These are phyloP conservation scores for Macrolepiota albuminosa DNA, from an alignment of 768 basidiomycete species.

Conservation along the genomic window DNA sequence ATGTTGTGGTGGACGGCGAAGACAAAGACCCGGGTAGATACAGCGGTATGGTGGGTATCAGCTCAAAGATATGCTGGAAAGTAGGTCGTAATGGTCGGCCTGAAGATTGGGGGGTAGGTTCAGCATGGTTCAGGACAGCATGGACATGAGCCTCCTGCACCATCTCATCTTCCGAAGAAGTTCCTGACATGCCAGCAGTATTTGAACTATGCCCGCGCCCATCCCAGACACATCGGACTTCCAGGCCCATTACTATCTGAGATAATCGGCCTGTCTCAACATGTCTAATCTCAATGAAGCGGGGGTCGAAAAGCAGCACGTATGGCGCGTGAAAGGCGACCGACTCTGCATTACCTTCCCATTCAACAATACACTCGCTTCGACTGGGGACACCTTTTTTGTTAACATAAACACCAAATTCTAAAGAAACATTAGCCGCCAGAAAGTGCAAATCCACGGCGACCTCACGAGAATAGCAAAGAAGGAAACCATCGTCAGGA, in stretches of 20 bases:
- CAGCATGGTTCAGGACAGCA: slow-evolving; percentile 70
- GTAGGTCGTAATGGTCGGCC: slow-evolving; percentile 41
- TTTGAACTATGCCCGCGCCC: slow-evolving; percentile 57
- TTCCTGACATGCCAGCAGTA: slow-evolving; percentile 58
- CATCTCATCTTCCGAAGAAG: slow-evolving; percentile 42
- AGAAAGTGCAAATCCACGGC: not conserved
- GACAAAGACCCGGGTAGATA: slow-evolving; percentile 59
- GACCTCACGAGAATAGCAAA: slow-evolving; percentile 78
- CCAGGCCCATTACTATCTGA: slow-evolving; percentile 78
- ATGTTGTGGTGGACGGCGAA: slow-evolving; percentile 48
- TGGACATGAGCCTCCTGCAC: slow-evolving; percentile 82
- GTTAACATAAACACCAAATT: slow-evolving; percentile 91
- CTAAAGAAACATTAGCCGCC: slow-evolving; percentile 31
- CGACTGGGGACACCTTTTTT: slow-evolving; percentile 87
- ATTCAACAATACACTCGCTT: slow-evolving; percentile 71
- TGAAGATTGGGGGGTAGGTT: slow-evolving; percentile 34
- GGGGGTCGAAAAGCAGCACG: slow-evolving; percentile 80
- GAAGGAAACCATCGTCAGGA: slow-evolving; percentile 81
- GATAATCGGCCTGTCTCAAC: slow-evolving; percentile 73
- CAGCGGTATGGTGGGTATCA: slow-evolving; percentile 71
- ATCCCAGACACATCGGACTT: slow-evolving; percentile 88
- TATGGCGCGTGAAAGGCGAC: slow-evolving; percentile 90
- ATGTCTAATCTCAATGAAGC: slow-evolving; percentile 89
- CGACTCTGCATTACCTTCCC: slow-evolving; percentile 89
- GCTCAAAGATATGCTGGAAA: slow-evolving; percentile 72